Evolutionary conservation across 2,329 filamentous ascomycete genomes (phyloP), one percentile per base, ranked within the genome.

Genomic region (Alternaria ventricosa): DNA sequence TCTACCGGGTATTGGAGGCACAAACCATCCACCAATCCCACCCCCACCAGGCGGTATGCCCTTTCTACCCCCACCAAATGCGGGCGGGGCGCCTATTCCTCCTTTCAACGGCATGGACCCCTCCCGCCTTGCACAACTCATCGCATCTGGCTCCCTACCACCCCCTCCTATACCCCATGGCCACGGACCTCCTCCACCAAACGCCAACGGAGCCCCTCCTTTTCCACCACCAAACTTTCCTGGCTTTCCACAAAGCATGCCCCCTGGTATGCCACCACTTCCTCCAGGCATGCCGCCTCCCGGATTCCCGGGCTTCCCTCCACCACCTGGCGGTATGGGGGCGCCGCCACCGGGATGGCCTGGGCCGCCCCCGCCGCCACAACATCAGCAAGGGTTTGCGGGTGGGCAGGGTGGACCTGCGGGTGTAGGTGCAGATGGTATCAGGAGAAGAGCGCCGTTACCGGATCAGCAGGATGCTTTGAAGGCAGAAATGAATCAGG

Each of bases 401-500:
- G 53, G 10, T 23, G 62, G 77, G 43, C 71, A 80, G 62, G 80
- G 78, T 12, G 77, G 64, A 10, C 57, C 67, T 6, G 64, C 60
- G 12, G 67, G 46, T 15, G 55, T 72, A 22, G 79, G 73, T 22
- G 51, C 33, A 15, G 59, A 55, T 46, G 61, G 60, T 5, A 77
- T 77, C 49, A 78, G 73, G 23, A 77, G 61, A 69, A 82, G 90
- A 64, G 92, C 87, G 6, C 93, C 92, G 9, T 81, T 97, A 46
- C 93, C 93, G 0, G 94, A 92, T 76, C 93, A 96, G 80, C 89
- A 92, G 75, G 93, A 96, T 77, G 94, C 92, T 71, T 81, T 96
- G 71, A 87, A 90, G 70, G 88, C 90, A 78, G 92, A 95, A 79
- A 93, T 95, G 84, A 87, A 86, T 66, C 82, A 83, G 66, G 85